Evolutionary conservation across 192 early-diverging fungal species (phyloP), one percentile per base, ranked within the genome.

Genomic region (Podila clonocystis): DNA sequence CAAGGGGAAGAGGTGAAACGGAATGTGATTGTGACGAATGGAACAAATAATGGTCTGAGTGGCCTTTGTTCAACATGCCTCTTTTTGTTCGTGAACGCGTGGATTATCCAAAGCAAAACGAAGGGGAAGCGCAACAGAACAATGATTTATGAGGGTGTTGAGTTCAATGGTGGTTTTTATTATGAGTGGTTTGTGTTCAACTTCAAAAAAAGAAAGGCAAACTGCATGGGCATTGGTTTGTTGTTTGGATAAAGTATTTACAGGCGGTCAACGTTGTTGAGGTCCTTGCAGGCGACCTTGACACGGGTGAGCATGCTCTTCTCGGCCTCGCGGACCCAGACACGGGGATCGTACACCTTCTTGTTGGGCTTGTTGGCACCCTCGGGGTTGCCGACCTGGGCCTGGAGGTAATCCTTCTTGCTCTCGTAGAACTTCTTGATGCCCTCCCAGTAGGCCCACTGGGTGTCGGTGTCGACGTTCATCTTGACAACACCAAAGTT

Each of bases 401-500:
- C 82, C 86, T 96, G 91, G 69, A 98, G 90, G 82, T 97, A 95
- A 52, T 77, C 92, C 89, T 96, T 94, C 90, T 97, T 92, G 71
- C 85, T 80, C 72, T 97, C 91, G 83, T 96, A 94, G 83, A 93
- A 98, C 82, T 93, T 87, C 70, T 89, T 90, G 74, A 98, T 89
- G 74, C 97, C 95, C 45, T 85, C 72, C 88, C 94, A 95, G 89
- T 97, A 98, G 31, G 96, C 95, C 93, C 93, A 98, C 88, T 98
- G 97, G 49, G 97, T 98, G 83, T 98, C 97, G 62, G 97, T 98
- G 83, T 98, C 97, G 84, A 98, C 95, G 90, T 98, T 98, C 97
- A 98, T 98, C 94, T 98, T 98, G 86, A 98, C 90, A 31, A 97
- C 96, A 82, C 97, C 95, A 84, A 90, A 74, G 58, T 61, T 41